A percentile compares a stretch with the other conserved stretches of the same genome.
These are phyloP conservation scores for Tetrapisispora iriomotensis DNA, from an alignment of 805 yeast species.

Conservation along the genomic window DNA sequence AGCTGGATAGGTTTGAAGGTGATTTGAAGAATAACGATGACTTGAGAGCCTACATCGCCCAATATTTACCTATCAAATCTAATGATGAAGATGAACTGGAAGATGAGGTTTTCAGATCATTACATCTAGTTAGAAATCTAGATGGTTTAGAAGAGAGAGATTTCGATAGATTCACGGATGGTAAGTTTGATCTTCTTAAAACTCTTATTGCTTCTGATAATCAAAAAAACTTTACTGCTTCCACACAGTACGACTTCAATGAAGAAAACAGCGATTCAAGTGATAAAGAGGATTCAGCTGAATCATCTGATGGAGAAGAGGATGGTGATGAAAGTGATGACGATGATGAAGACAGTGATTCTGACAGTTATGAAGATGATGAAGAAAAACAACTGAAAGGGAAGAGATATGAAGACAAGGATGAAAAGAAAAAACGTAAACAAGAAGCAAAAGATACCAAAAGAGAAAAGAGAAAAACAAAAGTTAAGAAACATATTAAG, in stretches of 20 bases:
- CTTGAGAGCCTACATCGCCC: constrained; percentile 33
- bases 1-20: constrained; percentile 33
- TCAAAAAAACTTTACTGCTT: constrained; percentile 18
- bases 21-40: constrained; percentile 24
- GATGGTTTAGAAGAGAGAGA: constrained; percentile 86
- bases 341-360: constrained; percentile 24
- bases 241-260: constrained; percentile 11
- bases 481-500: constrained; percentile 75
- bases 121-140: constrained; percentile 68
- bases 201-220: constrained; percentile 44
- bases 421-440: constrained; percentile 64
- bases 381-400: constrained; percentile 43
- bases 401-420: constrained; percentile 72
- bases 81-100: constrained; percentile 49
- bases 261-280: constrained; percentile 14
- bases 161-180: constrained; percentile 65
- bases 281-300: constrained; percentile 11
- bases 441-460: constrained; percentile 67
- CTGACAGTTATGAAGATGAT: constrained; percentile 29
- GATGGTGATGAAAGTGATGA: constrained; percentile 23
- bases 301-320: constrained; percentile 19
- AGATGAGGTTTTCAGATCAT: constrained; percentile 80
- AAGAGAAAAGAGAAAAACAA: constrained; percentile 68
- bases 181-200: constrained; percentile 69
- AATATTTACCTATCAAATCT: constrained; percentile 45